Evolutionary conservation across 2,329 filamentous ascomycete genomes (phyloP).

Genomic region (Aspergillus ruber): DNA sequence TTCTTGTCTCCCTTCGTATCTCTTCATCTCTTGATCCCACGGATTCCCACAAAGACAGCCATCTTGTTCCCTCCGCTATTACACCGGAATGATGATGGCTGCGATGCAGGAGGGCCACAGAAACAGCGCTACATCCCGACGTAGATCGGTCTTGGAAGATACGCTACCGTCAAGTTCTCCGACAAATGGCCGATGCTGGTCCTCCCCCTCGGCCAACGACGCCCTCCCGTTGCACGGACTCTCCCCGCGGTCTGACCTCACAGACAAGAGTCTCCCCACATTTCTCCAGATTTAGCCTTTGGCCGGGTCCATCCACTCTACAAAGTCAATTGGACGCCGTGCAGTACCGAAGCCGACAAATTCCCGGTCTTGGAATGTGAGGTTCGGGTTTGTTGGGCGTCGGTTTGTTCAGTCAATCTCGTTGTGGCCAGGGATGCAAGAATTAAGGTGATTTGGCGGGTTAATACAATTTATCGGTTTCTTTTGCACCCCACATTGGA

Average conservation of each 20-base stretch:
- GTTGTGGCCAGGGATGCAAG: no score
- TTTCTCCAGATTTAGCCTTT: not conserved
- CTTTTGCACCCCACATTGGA: not conserved
- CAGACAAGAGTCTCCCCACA: not conserved
- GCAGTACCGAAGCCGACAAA: not conserved
- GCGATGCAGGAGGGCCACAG: not conserved
- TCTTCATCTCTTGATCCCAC: no score
- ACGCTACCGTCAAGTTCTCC: not conserved
- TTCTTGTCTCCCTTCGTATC: no score
- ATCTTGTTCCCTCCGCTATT: not conserved
- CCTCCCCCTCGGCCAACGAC: not conserved
- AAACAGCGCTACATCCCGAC: not conserved
- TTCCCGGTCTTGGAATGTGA: not conserved
- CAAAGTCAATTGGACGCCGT: not conserved
- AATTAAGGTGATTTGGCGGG: no score
- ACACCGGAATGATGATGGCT: not conserved
- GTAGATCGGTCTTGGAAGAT: not conserved
- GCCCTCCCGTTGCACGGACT: not conserved
- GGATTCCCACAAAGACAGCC: not conserved
- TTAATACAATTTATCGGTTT: not conserved
- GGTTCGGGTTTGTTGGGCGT: not conserved
- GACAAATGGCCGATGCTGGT: not conserved
- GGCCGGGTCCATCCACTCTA: not conserved
- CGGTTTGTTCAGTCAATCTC: no score
- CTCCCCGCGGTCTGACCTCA: not conserved